phyloP scores from a whole-genome alignment of 139 green algal species.

The Micractinium conductrix region DNA sequence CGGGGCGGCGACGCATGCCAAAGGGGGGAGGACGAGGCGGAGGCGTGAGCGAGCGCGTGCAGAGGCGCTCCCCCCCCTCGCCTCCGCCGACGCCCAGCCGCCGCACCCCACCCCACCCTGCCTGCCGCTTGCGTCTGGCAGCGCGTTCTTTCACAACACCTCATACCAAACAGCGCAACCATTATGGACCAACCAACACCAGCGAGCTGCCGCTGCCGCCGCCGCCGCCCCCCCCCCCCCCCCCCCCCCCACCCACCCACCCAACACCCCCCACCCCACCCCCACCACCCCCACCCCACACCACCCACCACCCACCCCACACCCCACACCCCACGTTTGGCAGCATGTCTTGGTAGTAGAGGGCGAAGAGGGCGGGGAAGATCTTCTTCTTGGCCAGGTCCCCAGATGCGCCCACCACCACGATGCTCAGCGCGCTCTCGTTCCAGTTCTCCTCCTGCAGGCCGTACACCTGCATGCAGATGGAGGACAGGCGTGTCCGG shows the following conservation, averaged over 20 bases:
- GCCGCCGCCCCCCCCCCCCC: too few relatives aligned
- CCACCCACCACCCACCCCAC: too few relatives aligned
- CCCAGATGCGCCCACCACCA: constrained; percentile 94
- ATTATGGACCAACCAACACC: too few relatives aligned
- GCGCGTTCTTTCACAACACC: too few relatives aligned
- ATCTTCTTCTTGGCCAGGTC: constrained; percentile 99
- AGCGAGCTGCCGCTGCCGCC: not conserved
- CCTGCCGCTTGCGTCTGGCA: not conserved
- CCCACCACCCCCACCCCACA: too few relatives aligned
- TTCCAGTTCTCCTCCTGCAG: constrained; percentile 60
- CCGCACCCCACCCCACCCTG: too few relatives aligned
- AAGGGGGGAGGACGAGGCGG: not conserved
- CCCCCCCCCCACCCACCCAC: not conserved
- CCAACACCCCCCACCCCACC: not conserved
- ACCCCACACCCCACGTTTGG: constrained; percentile 63
- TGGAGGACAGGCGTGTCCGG: not conserved
- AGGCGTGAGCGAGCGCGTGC: too few relatives aligned
- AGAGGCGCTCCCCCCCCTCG: too few relatives aligned
- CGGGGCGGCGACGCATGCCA: not conserved
- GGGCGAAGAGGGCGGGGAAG: constrained; percentile 95
- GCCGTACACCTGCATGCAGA: constrained; percentile 45
- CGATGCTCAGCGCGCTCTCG: constrained; percentile 73
- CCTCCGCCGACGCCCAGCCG: too few relatives aligned
- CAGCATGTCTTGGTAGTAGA: constrained; percentile 93
- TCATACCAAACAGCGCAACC: too few relatives aligned